These are phyloP conservation scores for Scedosporium aurantiacum DNA, from an alignment of 2,329 filamentous ascomycete genomes.

Conservation along the genomic window DNA sequence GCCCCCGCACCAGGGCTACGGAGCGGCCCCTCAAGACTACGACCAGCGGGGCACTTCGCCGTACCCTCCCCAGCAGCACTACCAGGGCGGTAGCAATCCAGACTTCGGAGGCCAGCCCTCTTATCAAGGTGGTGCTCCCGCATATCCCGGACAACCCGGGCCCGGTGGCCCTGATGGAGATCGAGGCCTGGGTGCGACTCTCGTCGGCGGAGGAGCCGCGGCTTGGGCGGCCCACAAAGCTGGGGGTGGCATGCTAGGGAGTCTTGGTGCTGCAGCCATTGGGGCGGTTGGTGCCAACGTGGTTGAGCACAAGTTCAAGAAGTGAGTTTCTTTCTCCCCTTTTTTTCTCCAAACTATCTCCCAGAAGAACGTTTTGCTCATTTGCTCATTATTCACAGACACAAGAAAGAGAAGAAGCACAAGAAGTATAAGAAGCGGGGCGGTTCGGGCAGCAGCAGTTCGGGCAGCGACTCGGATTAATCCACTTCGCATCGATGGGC, in stretches of 20 bases:
- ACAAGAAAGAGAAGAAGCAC: constrained; percentile 21
- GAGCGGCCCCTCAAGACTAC: constrained; percentile 8
- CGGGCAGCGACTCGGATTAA: constrained; percentile 19
- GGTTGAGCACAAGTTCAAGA: constrained; percentile 31
- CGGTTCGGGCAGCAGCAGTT: constrained; percentile 6
- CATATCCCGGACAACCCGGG: constrained; percentile 16
- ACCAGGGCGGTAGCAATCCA: constrained; percentile 13
- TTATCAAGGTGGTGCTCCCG: constrained; percentile 12
- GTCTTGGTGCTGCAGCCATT: constrained; percentile 36
- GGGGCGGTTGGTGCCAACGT: constrained; percentile 46
- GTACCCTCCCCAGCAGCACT: constrained; percentile 11
- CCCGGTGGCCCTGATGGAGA: constrained; percentile 28
- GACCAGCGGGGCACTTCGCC: constrained; percentile 11
- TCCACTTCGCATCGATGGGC: neutral
- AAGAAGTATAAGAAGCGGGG: constrained; percentile 18
- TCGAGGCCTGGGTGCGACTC: constrained; percentile 43
- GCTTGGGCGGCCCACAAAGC: constrained; percentile 42
- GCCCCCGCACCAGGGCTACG: constrained; percentile 14
- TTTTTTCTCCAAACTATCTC: neutral
- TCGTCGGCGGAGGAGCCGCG: constrained; percentile 42
- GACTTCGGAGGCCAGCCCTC: constrained; percentile 15
- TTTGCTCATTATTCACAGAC: neutral
- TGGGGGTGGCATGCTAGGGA: constrained; percentile 40
- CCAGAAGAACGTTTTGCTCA: neutral
- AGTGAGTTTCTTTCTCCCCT: constrained; percentile 11